Evolutionary conservation across 106 monocot genomes (phyloP).

Genomic region (Phalaenopsis equestris): DNA sequence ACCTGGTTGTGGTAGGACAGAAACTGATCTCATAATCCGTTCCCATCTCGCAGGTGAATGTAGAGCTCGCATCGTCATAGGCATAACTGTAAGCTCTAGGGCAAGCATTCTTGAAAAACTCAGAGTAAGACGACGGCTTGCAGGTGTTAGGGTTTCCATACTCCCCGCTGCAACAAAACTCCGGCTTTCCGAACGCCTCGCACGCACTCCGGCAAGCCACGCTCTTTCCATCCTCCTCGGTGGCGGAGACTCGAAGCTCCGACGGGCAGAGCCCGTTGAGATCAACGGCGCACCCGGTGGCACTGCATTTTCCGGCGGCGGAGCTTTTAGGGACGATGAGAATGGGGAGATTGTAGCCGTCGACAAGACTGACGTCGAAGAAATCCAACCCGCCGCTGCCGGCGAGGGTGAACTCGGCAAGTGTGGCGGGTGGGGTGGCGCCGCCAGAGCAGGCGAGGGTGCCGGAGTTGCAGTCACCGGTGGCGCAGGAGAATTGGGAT

Average conservation of each 20-base stretch:
- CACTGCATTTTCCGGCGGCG: constrained; percentile 5
- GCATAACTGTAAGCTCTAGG: constrained; percentile 18
- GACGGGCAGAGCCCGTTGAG: constrained; percentile 47
- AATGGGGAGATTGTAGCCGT: constrained; percentile 27
- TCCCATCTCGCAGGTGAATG: constrained; percentile 14
- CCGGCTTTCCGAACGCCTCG: constrained; percentile 23
- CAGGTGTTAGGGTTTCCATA: constrained; percentile 17
- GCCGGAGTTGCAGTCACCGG: constrained; percentile 31
- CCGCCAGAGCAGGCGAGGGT: constrained; percentile 15
- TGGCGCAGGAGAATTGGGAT: constrained; percentile 18
- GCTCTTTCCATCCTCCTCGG: constrained; percentile 7
- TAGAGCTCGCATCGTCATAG: constrained; percentile 16
- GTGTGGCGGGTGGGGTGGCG: constrained; percentile 22
- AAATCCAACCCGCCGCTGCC: constrained; percentile 10
- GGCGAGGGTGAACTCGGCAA: constrained; percentile 20
- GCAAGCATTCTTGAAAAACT: constrained; percentile 15
- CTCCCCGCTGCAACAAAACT: constrained; percentile 30
- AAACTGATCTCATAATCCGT: constrained; percentile 15
- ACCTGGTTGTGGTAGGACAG: constrained; percentile 8
- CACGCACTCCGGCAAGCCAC: constrained; percentile 35
- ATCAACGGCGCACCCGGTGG: constrained; percentile 39
- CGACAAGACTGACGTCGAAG: constrained; percentile 18
- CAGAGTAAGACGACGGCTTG: constrained; percentile 10
- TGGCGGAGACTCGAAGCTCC: constrained; percentile 31
- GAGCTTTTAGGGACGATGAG: constrained; percentile 3